Conservation (phyloP, 129 eudicot species). For the Silybum marianum region DNA sequence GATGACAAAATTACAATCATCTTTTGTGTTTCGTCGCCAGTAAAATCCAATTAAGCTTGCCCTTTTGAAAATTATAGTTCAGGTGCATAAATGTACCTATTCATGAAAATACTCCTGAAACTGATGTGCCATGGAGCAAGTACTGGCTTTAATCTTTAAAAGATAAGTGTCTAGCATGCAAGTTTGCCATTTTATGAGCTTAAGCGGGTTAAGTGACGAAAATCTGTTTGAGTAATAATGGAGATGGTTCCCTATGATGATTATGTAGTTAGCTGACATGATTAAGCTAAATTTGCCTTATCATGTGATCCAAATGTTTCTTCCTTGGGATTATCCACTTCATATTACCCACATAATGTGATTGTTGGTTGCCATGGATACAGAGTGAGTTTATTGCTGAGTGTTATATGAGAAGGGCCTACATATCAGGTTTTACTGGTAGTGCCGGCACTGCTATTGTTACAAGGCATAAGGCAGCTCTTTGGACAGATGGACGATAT, state of each 20-base stretch:
- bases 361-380: constrained; percentile 26
- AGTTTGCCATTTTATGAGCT: not conserved
- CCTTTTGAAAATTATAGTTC: not conserved
- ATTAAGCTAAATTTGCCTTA: not conserved
- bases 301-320: constrained; percentile 8
- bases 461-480: constrained; percentile 86
- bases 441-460: constrained; percentile 97
- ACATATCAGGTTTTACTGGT: constrained; percentile 94
- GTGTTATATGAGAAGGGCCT: constrained; percentile 80
- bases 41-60: too few relatives aligned
- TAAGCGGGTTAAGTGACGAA: not conserved
- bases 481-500: constrained; percentile 98
- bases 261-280: constrained; percentile 19
- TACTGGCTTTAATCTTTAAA: not conserved
- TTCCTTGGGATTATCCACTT: not conserved
- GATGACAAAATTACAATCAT: not conserved
- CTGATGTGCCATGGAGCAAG: not conserved
- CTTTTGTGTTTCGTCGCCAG: too few relatives aligned
- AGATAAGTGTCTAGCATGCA: not conserved
- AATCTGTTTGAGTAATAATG: not conserved
- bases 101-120: not conserved
- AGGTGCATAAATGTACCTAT: not conserved
- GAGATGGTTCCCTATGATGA: not conserved
- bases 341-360: constrained; percentile 6
- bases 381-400: constrained; percentile 99